Conservation (phyloP, 2,329 filamentous ascomycete species). For the Davidsoniella virescens region DNA sequence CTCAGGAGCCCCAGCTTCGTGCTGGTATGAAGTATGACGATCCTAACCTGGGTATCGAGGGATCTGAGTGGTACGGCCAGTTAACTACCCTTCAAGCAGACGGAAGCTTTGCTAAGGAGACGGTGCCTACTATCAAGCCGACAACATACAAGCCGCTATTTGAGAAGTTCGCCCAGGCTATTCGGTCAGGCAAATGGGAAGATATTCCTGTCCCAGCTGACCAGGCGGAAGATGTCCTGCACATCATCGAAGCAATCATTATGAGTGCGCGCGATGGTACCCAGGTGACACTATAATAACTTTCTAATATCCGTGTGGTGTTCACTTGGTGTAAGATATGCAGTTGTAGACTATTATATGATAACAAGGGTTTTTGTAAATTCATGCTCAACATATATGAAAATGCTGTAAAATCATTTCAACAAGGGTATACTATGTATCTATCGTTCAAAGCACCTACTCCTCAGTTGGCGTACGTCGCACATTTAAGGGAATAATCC, state of each 20-base stretch:
- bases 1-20: constrained; percentile 60
- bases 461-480: not conserved
- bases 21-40: constrained; percentile 45
- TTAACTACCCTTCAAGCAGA: constrained; percentile 39
- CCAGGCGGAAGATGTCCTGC: constrained; percentile 37
- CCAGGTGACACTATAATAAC: constrained; percentile 21
- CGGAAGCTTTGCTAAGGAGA: constrained; percentile 32
- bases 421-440: constrained; percentile 11
- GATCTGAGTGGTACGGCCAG: constrained; percentile 36
- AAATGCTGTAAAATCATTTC: not conserved
- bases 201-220: constrained; percentile 35
- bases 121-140: constrained; percentile 43
- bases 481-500: too few species aligned
- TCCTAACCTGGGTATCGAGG: constrained; percentile 47
- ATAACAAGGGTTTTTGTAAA: not conserved
- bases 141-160: constrained; percentile 57
- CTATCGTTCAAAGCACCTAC: not conserved
- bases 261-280: constrained; percentile 33
- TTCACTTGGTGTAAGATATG: too few species aligned
- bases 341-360: not conserved
- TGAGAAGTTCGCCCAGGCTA: constrained; percentile 30
- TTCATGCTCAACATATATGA: too few species aligned
- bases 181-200: constrained; percentile 31
- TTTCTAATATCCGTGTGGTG: too few species aligned
- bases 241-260: constrained; percentile 33